Evolutionary conservation across 2,329 filamentous ascomycete species (phyloP), one percentile per base, ranked within the genome.

Genomic region (Botrytis pseudocinerea): DNA sequence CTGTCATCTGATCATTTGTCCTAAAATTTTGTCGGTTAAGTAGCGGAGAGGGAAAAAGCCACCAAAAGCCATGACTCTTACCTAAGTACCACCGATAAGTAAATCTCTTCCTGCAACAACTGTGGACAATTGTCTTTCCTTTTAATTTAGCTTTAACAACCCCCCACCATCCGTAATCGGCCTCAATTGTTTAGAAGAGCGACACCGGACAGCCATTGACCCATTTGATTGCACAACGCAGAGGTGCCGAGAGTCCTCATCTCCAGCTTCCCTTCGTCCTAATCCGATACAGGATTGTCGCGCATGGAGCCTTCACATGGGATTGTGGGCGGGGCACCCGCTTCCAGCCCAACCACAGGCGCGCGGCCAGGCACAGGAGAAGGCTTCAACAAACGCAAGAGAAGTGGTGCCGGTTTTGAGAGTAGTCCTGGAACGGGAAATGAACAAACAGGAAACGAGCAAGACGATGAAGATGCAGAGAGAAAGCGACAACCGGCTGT

Each of bases 401-500:
- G 87, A 77, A 89, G 85, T 77, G 85, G 80, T 73, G 82, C 80
- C 35, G 82, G 81, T 40, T 82, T 88, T 74, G 89, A 90, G 73
- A 91, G 88, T 80, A 91, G 89, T 76, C 89, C 89, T 5, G 88
- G 86, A 40, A 91, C 88, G 75, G 79, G 74, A 78, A 84, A 85
- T 66, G 85, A 85, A 73, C 87, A 87, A 73, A 91, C 88, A 74
- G 79, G 74, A 78, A 84, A 85, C 68, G 86, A 85, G 73, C 87
- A 87, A 73, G 89, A 90, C 73, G 85, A 89, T 72, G 83, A 84
- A 66, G 85, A 87, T 70, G 82, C 85, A 64, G 88, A 90, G 78
- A 88, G 88, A 82, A 89, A 89, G 82, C 86, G 89, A 74, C 88
- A 91, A 77, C 90, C 90, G 40, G 90, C 90, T 71, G 90, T 92